Conservation (phyloP, 352 stramenopile species). For the Elongisporangium senticosum region DNA sequence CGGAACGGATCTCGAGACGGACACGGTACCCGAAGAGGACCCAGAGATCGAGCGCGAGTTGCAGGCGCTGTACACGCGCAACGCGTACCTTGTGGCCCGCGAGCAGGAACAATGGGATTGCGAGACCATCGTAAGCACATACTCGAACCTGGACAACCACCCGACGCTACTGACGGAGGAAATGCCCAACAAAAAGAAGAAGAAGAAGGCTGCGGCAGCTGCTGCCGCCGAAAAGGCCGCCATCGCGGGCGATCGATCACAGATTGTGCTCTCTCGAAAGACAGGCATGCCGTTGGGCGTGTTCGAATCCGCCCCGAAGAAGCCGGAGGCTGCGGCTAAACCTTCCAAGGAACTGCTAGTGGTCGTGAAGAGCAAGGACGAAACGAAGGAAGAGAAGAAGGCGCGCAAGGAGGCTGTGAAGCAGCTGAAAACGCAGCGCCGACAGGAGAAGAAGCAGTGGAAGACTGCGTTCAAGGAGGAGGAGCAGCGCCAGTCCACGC, state of each 20-base stretch:
- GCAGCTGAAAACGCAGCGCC: slow-evolving; percentile 84
- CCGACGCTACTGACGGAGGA: slow-evolving; percentile 88
- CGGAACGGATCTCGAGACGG: slow-evolving; percentile 20
- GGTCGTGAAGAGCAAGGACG: slow-evolving; percentile 50
- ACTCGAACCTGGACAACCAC: slow-evolving; percentile 98
- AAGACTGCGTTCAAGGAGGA: slow-evolving; percentile 93
- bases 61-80: slow-evolving; percentile 44
- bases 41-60: slow-evolving; percentile 26
- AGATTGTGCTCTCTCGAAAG: slow-evolving; percentile 92
- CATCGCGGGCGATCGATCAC: slow-evolving; percentile 29
- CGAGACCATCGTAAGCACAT: slow-evolving; percentile 97
- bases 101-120: slow-evolving; percentile 91
- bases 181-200: slow-evolving; percentile 54
- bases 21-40: slow-evolving; percentile 22
- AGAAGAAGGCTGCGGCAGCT: slow-evolving; percentile 42
- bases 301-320: slow-evolving; percentile 41
- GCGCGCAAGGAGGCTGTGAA: slow-evolving; percentile 90
- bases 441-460: slow-evolving; percentile 94
- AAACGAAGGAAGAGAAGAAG: slow-evolving; percentile 93
- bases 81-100: slow-evolving; percentile 56
- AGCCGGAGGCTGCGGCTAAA: slow-evolving; percentile 11
- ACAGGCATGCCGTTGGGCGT: slow-evolving; percentile 93
- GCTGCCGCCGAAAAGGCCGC: slow-evolving; percentile 14
- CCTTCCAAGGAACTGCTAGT: slow-evolving; percentile 17
- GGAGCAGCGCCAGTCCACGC: slow-evolving; percentile 66